Evolutionary conservation across 768 basidiomycete genomes (phyloP).

Genomic region (Naganishia antarctica): DNA sequence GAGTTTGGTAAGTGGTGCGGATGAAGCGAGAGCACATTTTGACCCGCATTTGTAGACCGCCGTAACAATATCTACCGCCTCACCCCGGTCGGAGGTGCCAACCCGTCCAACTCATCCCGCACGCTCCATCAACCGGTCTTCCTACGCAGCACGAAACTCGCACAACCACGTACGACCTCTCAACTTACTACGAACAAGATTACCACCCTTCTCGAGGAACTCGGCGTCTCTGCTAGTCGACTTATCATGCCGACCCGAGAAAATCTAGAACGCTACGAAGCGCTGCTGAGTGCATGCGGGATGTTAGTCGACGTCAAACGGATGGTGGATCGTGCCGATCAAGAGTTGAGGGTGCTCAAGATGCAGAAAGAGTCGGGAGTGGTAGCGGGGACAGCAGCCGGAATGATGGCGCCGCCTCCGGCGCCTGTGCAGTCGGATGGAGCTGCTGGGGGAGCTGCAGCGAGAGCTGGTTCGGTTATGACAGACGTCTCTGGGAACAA

Average conservation of each 20-base stretch:
- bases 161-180: slow-evolving; percentile 58
- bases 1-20: slow-evolving; percentile 28
- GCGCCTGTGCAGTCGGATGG: neutral
- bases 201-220: slow-evolving; percentile 67
- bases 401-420: slow-evolving; percentile 6
- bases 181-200: slow-evolving; percentile 63
- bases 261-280: slow-evolving; percentile 69
- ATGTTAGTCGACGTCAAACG: slow-evolving; percentile 81
- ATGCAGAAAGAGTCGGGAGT: slow-evolving; percentile 47
- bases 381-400: neutral
- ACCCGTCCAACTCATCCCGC: slow-evolving; percentile 39
- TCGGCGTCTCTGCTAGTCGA: slow-evolving; percentile 65
- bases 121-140: slow-evolving; percentile 57
- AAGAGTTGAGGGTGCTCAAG: slow-evolving; percentile 71
- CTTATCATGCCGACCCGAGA: slow-evolving; percentile 92
- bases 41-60: slow-evolving; percentile 20
- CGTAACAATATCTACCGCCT: slow-evolving; percentile 43
- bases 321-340: slow-evolving; percentile 74
- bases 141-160: slow-evolving; percentile 80
- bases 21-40: slow-evolving; percentile 31
- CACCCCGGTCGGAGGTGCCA: slow-evolving; percentile 28
- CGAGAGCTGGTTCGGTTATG: neutral
- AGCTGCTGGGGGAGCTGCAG: neutral
- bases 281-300: slow-evolving; percentile 65
- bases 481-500: neutral